Evolutionary conservation across 441 rosid genomes (phyloP).

Genomic region (Iberis amara): DNA sequence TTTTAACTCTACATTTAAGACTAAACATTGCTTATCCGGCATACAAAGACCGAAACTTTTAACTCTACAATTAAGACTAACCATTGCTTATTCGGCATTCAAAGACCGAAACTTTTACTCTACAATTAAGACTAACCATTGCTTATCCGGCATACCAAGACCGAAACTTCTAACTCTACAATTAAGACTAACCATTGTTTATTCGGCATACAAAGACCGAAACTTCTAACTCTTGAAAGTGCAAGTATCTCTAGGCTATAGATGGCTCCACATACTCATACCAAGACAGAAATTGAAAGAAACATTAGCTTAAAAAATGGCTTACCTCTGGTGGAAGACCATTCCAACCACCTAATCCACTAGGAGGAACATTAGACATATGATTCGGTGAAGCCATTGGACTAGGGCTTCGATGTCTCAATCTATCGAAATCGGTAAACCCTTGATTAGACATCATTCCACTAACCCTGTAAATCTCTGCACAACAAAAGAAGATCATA

Average conservation of each 20-base stretch:
- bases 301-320: background rate
- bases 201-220: background rate
- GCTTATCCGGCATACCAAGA: background rate
- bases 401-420: slow-evolving; percentile 90
- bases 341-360: slow-evolving; percentile 69
- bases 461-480: slow-evolving; percentile 77
- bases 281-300: slow-evolving; percentile 9
- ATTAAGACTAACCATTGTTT: background rate
- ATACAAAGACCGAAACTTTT: slow-evolving; percentile 16
- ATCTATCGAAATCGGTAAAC: slow-evolving; percentile 69
- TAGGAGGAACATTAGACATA: slow-evolving; percentile 56
- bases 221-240: background rate
- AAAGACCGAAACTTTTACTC: too few relatives aligned
- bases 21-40: background rate
- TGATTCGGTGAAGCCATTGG: slow-evolving; percentile 94
- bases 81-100: too few relatives aligned
- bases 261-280: slow-evolving; percentile 31
- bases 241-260: slow-evolving; percentile 21
- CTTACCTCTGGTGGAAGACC: slow-evolving; percentile 72
- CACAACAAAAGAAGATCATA: slow-evolving; percentile 21
- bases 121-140: too few relatives aligned
- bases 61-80: background rate
- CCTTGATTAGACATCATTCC: slow-evolving; percentile 89
- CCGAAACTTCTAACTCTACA: too few relatives aligned
- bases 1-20: too few relatives aligned